Base-by-base conservation (phyloP, 1,139 yeast species). In the Pneumocystis canis region DNA sequence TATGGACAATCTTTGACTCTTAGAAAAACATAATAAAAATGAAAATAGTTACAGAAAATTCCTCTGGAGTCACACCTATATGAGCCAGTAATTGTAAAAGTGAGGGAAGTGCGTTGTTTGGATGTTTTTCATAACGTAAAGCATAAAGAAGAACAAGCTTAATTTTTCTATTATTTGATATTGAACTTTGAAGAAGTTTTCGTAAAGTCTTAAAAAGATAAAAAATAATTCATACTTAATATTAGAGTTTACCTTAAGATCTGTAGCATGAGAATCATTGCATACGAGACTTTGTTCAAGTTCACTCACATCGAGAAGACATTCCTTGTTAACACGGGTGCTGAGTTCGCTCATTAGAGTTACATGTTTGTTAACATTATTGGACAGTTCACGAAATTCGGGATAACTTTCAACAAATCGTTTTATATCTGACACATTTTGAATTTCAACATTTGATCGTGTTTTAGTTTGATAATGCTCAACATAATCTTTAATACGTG, bases 291-390 rank as follows among this genome's bases (percentile, higher is more conserved):
- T 82, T 74, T 92, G 99, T 72, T 92, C 97, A 60, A 89, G 76
- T 73, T 92, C 97, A 67, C 96, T 87, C 6, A 89, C 81, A 65
- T 85, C 89, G 86, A 97, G 85, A 61, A 92, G 76, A 67, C 85
- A 79, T 63, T 80, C 79, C 28, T 73, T 69, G 30, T 81, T 80
- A 64, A 84, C 85, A 63, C 82, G 80, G 18, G 78, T 69, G 69
- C 90, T 95, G 60, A 92, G 79, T 70, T 90, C 97, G 53, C 92
- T 82, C 6, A 92, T 89, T 41, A 92, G 78, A 28, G 95, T 83
- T 78, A 94, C 89, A 73, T 94, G 98, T 71, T 92, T 92, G 58
- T 95, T 82, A n/a, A 94, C 89, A 71, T 89, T 92, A 57, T 89
- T 84, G 14, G 95, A 86, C 60, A 90, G 78, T 71, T 87, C 87